Evolutionary conservation across 768 basidiomycete species (phyloP), one percentile per base, ranked within the genome.

Genomic region (Candolleomyces efflorescens): DNA sequence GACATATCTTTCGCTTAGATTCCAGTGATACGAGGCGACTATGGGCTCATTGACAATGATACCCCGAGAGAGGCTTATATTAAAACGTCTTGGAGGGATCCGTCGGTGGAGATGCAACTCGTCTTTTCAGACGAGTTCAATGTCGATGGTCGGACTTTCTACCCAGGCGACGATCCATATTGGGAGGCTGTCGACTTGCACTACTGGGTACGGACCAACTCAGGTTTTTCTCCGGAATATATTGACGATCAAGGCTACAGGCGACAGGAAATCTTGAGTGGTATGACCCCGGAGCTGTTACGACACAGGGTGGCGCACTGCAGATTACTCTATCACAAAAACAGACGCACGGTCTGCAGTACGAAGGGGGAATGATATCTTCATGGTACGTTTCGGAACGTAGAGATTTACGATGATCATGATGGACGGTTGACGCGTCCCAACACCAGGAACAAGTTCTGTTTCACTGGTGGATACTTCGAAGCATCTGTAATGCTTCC

Each of bases 111-210:
- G 39, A 68, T 82, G 71, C 73, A 78, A 44, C 74, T 92, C 17
- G 82, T 90, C 11, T 92, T 89, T 67, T 85, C 83, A 7, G 91
- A 93, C 68, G 90, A 93, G 65, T 92, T 93, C 66, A 83, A 91
- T 57, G 69, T 70, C 13, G 84, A 85, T 22, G 87, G 87, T 13
- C 75, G 91, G 59, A 78, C 86, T 0, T 92, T 92, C 64, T 92
- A 88, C 71, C 84, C 86, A 50, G 89, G 88, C 2, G 90, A 92
- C 63, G 90, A 93, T 69, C 90, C 91, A 5, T 92, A 87, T 63
- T 90, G 88, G 87, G 87, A 90, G 66, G 87, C 90, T n/a, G 84
- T 75, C 5, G 78, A 91, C 69, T 73, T 91, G 52, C 85, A 91
- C 65, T 91, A 91, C 64, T 91, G 89, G 87, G 83, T 84, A 56